Conservation (phyloP, 208 protist species). For the Wallacemonas sp. region DNA sequence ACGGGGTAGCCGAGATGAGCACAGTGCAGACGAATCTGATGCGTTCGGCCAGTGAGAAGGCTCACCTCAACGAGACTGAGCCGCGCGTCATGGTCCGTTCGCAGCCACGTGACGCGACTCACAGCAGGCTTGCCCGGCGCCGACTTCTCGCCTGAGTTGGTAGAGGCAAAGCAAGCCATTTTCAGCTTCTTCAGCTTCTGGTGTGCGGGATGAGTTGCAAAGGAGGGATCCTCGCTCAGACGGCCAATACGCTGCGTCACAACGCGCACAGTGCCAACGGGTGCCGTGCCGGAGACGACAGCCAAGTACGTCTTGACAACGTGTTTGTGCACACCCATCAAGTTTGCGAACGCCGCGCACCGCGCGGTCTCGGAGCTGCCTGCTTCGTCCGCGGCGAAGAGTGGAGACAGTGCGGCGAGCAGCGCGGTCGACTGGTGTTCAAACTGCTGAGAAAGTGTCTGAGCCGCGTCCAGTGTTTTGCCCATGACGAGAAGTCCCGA, state of each 20-base stretch:
- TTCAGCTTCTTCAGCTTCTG: slow-evolving; percentile 69
- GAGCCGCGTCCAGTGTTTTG: slow-evolving; percentile 25
- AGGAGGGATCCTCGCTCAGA: slow-evolving; percentile 23
- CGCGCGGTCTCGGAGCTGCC: not conserved
- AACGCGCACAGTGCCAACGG: slow-evolving; percentile 28
- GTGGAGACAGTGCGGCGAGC: not conserved
- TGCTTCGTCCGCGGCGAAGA: slow-evolving; percentile 1
- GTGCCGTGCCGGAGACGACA: slow-evolving; percentile 35
- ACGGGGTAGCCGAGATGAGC: slow-evolving; percentile 62
- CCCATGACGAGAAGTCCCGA: slow-evolving; percentile 75
- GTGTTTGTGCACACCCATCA: slow-evolving; percentile 25
- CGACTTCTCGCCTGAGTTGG: not conserved
- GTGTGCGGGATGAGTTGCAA: slow-evolving; percentile 21
- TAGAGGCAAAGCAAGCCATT: slow-evolving; percentile 58
- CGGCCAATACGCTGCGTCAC: slow-evolving; percentile 57
- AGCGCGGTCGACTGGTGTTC: slow-evolving; percentile 35
- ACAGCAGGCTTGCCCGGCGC: slow-evolving; percentile 34
- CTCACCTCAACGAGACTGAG: slow-evolving; percentile 59
- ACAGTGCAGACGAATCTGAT: slow-evolving; percentile 82
- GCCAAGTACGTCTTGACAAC: slow-evolving; percentile 68
- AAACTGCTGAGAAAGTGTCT: slow-evolving; percentile 40
- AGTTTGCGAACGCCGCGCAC: slow-evolving; percentile 21
- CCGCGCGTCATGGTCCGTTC: slow-evolving; percentile 17
- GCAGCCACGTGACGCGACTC: slow-evolving; percentile 50
- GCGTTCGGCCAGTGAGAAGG: slow-evolving; percentile 70